Conservation (phyloP, 306 rosid genomes). For the Rubus parviflorus region DNA sequence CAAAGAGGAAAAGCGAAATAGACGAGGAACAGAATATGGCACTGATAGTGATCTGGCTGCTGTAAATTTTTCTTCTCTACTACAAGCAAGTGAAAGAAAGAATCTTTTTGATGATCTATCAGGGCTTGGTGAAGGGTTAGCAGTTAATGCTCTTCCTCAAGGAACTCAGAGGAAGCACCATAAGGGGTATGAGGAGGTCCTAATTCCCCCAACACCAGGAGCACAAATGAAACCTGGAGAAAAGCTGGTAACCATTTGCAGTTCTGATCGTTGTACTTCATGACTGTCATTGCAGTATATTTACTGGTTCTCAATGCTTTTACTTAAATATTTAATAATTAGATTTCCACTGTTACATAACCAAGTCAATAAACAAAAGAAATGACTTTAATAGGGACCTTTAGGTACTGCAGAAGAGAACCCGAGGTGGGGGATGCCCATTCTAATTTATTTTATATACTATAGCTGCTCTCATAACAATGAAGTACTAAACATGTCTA, state of each 20-base stretch:
- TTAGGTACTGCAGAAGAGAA: background rate
- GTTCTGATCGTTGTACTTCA: conserved; percentile 27
- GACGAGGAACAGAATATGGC: conserved; percentile 68
- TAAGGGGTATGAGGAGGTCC: conserved; percentile 89
- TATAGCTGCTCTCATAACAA: background rate
- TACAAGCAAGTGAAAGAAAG: conserved; percentile 85
- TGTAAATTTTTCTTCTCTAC: conserved; percentile 70
- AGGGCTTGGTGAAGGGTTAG: conserved; percentile 65
- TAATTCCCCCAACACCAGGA: conserved; percentile 78
- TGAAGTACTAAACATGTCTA: background rate
- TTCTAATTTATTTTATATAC: background rate
- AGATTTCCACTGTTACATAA: background rate
- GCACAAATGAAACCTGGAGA: conserved; percentile 97
- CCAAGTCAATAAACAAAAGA: background rate
- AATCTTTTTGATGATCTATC: conserved; percentile 63
- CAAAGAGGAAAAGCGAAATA: conserved; percentile 86
- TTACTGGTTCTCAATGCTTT: background rate
- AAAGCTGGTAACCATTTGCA: conserved; percentile 66
- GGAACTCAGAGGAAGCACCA: conserved; percentile 80
- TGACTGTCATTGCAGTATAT: conserved; percentile 13
- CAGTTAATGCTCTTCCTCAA: conserved; percentile 90
- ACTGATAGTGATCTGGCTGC: conserved; percentile 68
- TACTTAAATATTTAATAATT: background rate
- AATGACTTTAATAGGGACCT: conserved; percentile 1
- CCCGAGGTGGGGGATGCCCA: background rate